Percentiles rank a stretch among this genome's conserved stretches.
Conservation (phyloP, 768 basidiomycete species). For the Daedaleopsis sinensis region DNA sequence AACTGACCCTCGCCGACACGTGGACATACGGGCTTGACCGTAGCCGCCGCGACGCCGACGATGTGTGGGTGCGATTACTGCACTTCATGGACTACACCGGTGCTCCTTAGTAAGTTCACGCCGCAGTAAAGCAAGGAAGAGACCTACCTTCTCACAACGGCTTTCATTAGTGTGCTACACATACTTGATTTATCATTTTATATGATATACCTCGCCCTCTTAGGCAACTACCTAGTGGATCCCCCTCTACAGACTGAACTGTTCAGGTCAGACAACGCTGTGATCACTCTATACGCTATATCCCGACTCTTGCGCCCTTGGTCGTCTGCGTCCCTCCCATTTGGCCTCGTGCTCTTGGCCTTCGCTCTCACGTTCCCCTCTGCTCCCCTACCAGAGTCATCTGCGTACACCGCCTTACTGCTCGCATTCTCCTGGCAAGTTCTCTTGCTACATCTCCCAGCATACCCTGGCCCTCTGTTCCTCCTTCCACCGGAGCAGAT, state of each 20-base stretch:
- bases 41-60: not conserved
- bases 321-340: constrained; percentile 38
- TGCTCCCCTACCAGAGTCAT: constrained; percentile 43
- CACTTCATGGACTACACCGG: constrained; percentile 40
- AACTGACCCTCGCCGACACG: constrained; percentile 38
- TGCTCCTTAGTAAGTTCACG: constrained; percentile 47
- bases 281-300: constrained; percentile 33
- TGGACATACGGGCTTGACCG: constrained; percentile 43
- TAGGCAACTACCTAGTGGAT: constrained; percentile 36
- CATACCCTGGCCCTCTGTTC: constrained; percentile 46
- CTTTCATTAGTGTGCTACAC: constrained; percentile 44
- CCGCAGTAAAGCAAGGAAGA: not conserved
- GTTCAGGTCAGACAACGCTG: not conserved
- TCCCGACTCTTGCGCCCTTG: constrained; percentile 38
- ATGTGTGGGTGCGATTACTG: constrained; percentile 14
- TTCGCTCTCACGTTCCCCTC: constrained; percentile 46
- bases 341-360: constrained; percentile 41
- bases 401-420: constrained; percentile 45
- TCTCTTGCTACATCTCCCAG: constrained; percentile 49
- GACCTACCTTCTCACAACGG: not conserved
- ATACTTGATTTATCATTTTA: constrained; percentile 44
- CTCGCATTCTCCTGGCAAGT: constrained; percentile 44
- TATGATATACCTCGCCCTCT: constrained; percentile 42
- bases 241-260: not conserved
- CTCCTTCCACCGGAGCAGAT: constrained; percentile 40